Evolutionary conservation across 768 basidiomycete genomes (phyloP).

Genomic region (Cystobasidium ongulense): DNA sequence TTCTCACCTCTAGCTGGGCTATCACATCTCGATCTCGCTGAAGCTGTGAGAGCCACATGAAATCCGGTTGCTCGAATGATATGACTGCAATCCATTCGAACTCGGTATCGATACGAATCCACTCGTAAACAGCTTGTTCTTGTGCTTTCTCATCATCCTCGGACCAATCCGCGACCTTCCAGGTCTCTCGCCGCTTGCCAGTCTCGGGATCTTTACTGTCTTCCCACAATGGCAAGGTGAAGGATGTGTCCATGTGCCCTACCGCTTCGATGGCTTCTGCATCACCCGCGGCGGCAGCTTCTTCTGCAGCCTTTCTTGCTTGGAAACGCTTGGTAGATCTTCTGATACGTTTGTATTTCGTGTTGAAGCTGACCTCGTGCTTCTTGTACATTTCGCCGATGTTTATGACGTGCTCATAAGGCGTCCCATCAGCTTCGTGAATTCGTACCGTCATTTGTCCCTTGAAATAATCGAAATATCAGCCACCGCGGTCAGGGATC

Average conservation of each 20-base stretch:
- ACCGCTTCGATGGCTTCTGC: slow-evolving; percentile 85
- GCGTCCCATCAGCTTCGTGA: slow-evolving; percentile 97
- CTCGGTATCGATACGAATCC: slow-evolving; percentile 98
- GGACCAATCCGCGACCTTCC: slow-evolving; percentile 91
- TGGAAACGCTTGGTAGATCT: slow-evolving; percentile 92
- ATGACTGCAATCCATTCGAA: slow-evolving; percentile 97
- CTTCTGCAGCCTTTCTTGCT: slow-evolving; percentile 82
- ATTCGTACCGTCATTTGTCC: slow-evolving; percentile 98
- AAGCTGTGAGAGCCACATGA: slow-evolving; percentile 96
- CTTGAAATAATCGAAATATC: slow-evolving; percentile 45
- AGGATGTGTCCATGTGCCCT: slow-evolving; percentile 87
- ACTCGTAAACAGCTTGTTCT: slow-evolving; percentile 95
- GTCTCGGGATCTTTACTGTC: slow-evolving; percentile 53
- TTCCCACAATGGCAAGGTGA: slow-evolving; percentile 91
- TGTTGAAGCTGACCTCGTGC: slow-evolving; percentile 98
- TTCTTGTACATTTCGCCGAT: slow-evolving; percentile 77
- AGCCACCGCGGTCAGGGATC: not conserved
- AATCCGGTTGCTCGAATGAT: slow-evolving; percentile 89
- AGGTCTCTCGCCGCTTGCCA: slow-evolving; percentile 57
- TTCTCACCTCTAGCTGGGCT: slow-evolving; percentile 79
- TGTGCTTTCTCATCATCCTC: slow-evolving; percentile 90
- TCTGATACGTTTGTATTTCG: slow-evolving; percentile 93
- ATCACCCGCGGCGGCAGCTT: slow-evolving; percentile 86
- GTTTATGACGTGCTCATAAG: slow-evolving; percentile 95
- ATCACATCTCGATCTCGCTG: slow-evolving; percentile 93